Conservation (phyloP, 225 moss, liverwort and hornwort species). For the Physcomitrellopsis africana region DNA sequence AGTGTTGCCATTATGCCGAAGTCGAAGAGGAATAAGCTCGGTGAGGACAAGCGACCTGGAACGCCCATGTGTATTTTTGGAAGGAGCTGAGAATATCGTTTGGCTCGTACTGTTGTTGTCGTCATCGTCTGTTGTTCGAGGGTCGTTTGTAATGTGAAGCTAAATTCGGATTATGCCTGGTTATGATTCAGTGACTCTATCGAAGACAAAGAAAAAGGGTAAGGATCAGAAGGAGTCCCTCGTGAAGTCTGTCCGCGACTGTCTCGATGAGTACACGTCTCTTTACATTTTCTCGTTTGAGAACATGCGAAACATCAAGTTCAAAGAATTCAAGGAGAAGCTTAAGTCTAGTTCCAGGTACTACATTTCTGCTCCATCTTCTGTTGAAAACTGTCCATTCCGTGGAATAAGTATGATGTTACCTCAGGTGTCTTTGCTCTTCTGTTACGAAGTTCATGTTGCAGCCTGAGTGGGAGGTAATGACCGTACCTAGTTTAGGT, state of each 20-base stretch:
- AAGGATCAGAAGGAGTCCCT: constrained; percentile 95
- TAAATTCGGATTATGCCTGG: constrained; percentile 17
- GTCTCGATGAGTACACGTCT: constrained; percentile 73
- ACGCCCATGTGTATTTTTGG: background rate
- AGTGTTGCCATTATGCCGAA: constrained; percentile 54
- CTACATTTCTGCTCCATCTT: background rate
- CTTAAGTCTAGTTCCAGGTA: constrained; percentile 85
- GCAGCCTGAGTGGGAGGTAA: background rate
- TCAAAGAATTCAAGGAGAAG: constrained; percentile 84
- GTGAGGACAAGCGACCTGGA: constrained; percentile 30
- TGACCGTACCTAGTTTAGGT: background rate
- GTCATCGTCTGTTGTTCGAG: background rate
- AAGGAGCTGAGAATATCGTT: constrained; percentile 2
- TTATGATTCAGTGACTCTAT: constrained; percentile 75
- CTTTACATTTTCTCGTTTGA: constrained; percentile 82
- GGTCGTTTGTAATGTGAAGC: background rate
- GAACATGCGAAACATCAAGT: constrained; percentile 92
- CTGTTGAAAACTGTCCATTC: background rate
- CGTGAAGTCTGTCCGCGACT: constrained; percentile 73
- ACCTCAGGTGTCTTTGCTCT: background rate
- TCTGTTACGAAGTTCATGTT: background rate
- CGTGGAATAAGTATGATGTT: no score
- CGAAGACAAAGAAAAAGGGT: constrained; percentile 87
- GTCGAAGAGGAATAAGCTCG: constrained; percentile 77
- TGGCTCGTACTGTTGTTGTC: background rate